phyloP scores from a whole-genome alignment of 2,329 filamentous ascomycete genomes.

The Ophiostoma novo-ulmi region DNA sequence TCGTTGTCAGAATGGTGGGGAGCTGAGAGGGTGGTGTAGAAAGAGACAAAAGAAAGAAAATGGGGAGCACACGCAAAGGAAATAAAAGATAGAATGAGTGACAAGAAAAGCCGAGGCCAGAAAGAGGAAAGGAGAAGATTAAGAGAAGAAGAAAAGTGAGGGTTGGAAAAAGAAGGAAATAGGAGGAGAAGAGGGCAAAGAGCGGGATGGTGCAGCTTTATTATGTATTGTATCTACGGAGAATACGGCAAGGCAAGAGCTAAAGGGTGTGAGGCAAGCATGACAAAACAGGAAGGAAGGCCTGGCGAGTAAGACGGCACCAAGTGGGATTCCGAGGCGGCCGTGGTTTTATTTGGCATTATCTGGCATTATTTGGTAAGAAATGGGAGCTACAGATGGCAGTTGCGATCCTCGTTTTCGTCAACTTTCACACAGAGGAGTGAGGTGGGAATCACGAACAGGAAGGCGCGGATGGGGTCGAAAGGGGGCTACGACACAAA shows the following conservation, averaged over 20 bases:
- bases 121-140: not conserved
- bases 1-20: constrained; percentile 17
- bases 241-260: not conserved
- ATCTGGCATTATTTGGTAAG: not conserved
- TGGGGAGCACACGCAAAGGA: constrained; percentile 18
- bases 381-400: not conserved
- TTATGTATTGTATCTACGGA: not conserved
- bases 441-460: constrained; percentile 17
- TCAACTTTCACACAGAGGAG: not conserved
- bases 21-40: constrained; percentile 15
- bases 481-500: constrained; percentile 9
- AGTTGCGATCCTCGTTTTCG: constrained; percentile 19
- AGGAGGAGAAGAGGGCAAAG: not conserved
- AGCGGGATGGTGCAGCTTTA: constrained; percentile 17
- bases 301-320: constrained; percentile 10
- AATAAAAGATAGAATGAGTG: constrained; percentile 3
- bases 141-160: constrained; percentile 18
- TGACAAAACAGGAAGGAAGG: constrained; percentile 15
- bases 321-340: constrained; percentile 15
- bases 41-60: constrained; percentile 26
- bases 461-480: constrained; percentile 15
- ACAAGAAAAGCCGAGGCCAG: constrained; percentile 17
- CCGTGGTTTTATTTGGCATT: constrained; percentile 10
- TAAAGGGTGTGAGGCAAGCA: constrained; percentile 9
- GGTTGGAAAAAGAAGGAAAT: not conserved